Evolutionary conservation across 495 filamentous ascomycete species (phyloP).

Genomic region (Poronia punctata): DNA sequence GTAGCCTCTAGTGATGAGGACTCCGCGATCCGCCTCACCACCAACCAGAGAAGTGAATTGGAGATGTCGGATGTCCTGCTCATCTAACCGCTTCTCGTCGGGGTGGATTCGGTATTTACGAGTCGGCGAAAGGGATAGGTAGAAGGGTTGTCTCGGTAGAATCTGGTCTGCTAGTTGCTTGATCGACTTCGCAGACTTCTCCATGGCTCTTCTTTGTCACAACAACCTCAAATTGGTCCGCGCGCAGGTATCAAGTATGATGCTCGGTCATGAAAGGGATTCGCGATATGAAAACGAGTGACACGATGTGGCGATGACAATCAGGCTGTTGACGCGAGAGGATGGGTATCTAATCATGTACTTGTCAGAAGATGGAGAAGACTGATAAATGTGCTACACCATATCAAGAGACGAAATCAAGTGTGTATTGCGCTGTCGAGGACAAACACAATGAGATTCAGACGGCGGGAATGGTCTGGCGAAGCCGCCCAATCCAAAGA

Average conservation of each 20-base stretch:
- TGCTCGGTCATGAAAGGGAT: conserved; percentile 10
- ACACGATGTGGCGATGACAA: neutral
- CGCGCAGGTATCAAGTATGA: conserved; percentile 17
- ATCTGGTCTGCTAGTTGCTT: conserved; percentile 34
- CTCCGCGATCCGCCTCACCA: conserved; percentile 39
- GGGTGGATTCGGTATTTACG: conserved; percentile 27
- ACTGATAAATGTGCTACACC: too few relatives aligned
- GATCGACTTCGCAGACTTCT: conserved; percentile 41
- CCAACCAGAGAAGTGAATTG: conserved; percentile 38
- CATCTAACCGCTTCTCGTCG: conserved; percentile 33
- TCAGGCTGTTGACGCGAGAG: neutral
- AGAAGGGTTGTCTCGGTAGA: conserved; percentile 37
- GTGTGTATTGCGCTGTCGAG: too few relatives aligned
- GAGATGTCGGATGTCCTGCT: conserved; percentile 27
- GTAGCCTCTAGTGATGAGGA: conserved; percentile 37
- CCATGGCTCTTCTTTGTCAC: conserved; percentile 37
- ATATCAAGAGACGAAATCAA: too few relatives aligned
- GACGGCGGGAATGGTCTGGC: too few relatives aligned
- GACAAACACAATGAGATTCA: too few relatives aligned
- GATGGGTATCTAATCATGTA: too few relatives aligned
- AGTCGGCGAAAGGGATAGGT: conserved; percentile 33
- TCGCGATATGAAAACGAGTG: neutral
- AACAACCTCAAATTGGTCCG: conserved; percentile 26
- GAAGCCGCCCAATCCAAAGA: too few relatives aligned
- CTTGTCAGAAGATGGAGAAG: too few relatives aligned